Conservation (phyloP, 2,329 filamentous ascomycete genomes). For the Aphanoascus verrucosus region DNA sequence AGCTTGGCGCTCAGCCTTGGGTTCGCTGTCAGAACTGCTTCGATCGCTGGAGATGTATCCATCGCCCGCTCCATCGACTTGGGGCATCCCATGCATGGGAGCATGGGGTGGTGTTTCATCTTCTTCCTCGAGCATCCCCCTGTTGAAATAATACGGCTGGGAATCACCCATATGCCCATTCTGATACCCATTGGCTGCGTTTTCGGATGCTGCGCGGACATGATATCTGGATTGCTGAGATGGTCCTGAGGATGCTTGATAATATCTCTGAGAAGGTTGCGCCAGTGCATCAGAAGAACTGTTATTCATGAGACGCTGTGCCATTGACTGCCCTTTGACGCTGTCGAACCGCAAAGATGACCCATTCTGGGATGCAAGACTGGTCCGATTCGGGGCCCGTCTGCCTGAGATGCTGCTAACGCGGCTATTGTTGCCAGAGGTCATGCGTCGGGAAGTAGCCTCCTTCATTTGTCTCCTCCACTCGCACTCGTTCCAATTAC, state of each 20-base stretch:
- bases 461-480: slow-evolving; percentile 89
- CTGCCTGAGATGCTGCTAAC: slow-evolving; percentile 51
- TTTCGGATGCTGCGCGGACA: slow-evolving; percentile 27
- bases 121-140: slow-evolving; percentile 16
- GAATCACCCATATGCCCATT: slow-evolving; percentile 13
- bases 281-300: slow-evolving; percentile 30
- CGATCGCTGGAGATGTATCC: slow-evolving; percentile 25
- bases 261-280: slow-evolving; percentile 20
- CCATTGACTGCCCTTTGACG: slow-evolving; percentile 13
- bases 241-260: slow-evolving; percentile 6
- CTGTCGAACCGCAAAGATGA: slow-evolving; percentile 25
- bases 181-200: slow-evolving; percentile 11
- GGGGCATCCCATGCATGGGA: slow-evolving; percentile 28
- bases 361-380: slow-evolving; percentile 27
- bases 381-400: slow-evolving; percentile 38
- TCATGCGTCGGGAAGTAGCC: slow-evolving; percentile 49
- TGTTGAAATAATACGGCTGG: slow-evolving; percentile 9
- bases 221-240: slow-evolving; percentile 19
- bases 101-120: slow-evolving; percentile 28
- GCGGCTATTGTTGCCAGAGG: slow-evolving; percentile 39
- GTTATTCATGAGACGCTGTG: slow-evolving; percentile 22
- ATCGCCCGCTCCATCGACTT: slow-evolving; percentile 18
- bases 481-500: slow-evolving; percentile 70
- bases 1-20: slow-evolving; percentile 21
- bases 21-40: slow-evolving; percentile 35